phyloP scores from a whole-genome alignment of 345 rosid genomes.

The Eucalyptus tenuipes region DNA sequence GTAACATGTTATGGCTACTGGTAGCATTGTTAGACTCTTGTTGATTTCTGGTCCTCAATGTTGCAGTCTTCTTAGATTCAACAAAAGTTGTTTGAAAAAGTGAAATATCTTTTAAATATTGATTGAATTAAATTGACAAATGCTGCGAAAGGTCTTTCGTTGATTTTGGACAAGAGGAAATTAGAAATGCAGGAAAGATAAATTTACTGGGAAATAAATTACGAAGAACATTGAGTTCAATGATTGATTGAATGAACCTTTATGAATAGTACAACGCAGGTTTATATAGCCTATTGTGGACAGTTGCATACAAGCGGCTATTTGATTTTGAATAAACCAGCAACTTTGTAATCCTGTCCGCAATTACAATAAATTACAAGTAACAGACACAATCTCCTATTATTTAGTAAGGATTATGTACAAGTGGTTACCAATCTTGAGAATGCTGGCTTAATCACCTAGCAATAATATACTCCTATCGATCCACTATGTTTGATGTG shows the following conservation, averaged over 20 bases:
- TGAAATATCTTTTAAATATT: not conserved
- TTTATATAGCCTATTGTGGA: not conserved
- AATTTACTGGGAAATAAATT: not conserved
- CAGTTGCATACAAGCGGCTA: not conserved
- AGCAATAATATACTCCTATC: not conserved
- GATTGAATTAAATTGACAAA: not conserved
- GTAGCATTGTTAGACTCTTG: not conserved
- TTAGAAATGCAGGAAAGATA: not conserved
- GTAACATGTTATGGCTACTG: not conserved
- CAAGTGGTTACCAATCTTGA: not conserved
- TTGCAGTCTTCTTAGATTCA: not conserved
- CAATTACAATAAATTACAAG: not conserved
- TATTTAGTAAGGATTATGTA: not conserved
- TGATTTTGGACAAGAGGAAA: not conserved
- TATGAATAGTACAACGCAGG: fast-evolving
- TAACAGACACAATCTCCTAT: not conserved
- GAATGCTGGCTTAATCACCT: not conserved
- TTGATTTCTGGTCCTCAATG: not conserved
- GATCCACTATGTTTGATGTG: not conserved
- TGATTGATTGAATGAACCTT: not conserved
- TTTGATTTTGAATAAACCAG: not conserved
- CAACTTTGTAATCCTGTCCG: not conserved
- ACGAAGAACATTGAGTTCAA: not conserved
- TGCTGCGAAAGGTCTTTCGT: fast-evolving
- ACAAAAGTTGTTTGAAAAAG: not conserved